Conservation (phyloP, 192 early-diverging fungal species). For the Lunasporangiospora selenospora region DNA sequence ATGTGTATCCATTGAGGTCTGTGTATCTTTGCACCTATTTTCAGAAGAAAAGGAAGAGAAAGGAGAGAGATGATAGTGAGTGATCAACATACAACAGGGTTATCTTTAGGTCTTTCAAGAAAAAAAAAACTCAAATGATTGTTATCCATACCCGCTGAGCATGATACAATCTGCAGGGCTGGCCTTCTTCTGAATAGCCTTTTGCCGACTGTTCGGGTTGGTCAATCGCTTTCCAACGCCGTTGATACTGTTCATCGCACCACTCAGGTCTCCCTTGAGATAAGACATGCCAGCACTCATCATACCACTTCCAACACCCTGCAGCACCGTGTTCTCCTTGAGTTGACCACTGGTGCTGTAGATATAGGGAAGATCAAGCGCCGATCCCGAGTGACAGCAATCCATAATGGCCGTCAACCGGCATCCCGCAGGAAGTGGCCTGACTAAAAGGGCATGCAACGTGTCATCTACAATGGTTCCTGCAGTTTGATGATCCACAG, state of each 20-base stretch:
- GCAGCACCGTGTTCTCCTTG: slow-evolving; percentile 56
- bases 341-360: slow-evolving; percentile 72
- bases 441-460: slow-evolving; percentile 79
- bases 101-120: neutral
- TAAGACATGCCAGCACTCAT: slow-evolving; percentile 57
- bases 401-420: slow-evolving; percentile 86
- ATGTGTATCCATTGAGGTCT: slow-evolving; percentile 83
- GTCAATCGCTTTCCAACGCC: slow-evolving; percentile 55
- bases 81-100: neutral
- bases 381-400: slow-evolving; percentile 87
- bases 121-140: no score
- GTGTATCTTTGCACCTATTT: slow-evolving; percentile 76
- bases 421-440: slow-evolving; percentile 65
- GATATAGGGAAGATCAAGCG: slow-evolving; percentile 80
- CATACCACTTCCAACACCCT: slow-evolving; percentile 52
- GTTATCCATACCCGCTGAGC: slow-evolving; percentile 76
- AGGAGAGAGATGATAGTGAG: neutral
- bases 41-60: neutral
- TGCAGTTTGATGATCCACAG: slow-evolving; percentile 56
- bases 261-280: slow-evolving; percentile 51
- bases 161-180: slow-evolving; percentile 77
- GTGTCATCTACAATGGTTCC: slow-evolving; percentile 78
- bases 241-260: slow-evolving; percentile 47
- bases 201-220: slow-evolving; percentile 19
- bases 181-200: slow-evolving; percentile 42